Base-by-base conservation (phyloP, 805 yeast genomes). In the Clavispora phyllophila region DNA sequence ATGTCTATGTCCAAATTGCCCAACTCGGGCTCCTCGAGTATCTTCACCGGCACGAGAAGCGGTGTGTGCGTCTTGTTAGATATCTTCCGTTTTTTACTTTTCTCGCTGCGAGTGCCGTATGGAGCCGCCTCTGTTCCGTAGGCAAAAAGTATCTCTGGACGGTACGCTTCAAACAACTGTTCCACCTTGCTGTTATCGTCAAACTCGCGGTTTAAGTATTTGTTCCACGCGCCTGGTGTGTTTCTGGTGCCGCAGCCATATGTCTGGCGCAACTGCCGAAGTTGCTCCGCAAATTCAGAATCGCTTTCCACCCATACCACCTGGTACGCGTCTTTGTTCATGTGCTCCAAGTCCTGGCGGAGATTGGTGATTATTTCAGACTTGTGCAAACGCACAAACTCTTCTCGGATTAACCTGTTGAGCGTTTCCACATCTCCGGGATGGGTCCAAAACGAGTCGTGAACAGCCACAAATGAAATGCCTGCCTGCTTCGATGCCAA, bases 401-500 rank as follows among this genome's bases (percentile, higher is more conserved):
- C 62, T 24, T 67, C 54, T 17, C 76, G 46, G 6, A 70, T 42
- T 1, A 61, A 36, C 5, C 25, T 36, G 2, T 62, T 55, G 14
- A 70, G 56, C 12, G 35, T 27, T 12, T 53, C 60, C 6, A 62
- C 70, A 26, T 61, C 59, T 12, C 56, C 32, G 0, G 73, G 58
- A 41, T 63, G 60, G 3, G 75, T 70, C 75, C 75, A 70, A 46
- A 57, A 70, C 14, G 72, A 67, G 48, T 70, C 75, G 47, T 70
- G 75, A 7, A 70, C 72, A 0, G 71, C 58, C 1, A 57, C 68
- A 51, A 70, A 69, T 5, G 62, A 49, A 14, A 68, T 49, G 1
- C 40, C 41, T 2, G 39, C 37, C 4, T 37, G 18, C 8, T 50
- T 37, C 9, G 65, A 60, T 4, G 56, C 55, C 24, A 59, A 36